Base-by-base conservation (phyloP, 257 asterid genomes). In the Lithospermum erythrorhizon region DNA sequence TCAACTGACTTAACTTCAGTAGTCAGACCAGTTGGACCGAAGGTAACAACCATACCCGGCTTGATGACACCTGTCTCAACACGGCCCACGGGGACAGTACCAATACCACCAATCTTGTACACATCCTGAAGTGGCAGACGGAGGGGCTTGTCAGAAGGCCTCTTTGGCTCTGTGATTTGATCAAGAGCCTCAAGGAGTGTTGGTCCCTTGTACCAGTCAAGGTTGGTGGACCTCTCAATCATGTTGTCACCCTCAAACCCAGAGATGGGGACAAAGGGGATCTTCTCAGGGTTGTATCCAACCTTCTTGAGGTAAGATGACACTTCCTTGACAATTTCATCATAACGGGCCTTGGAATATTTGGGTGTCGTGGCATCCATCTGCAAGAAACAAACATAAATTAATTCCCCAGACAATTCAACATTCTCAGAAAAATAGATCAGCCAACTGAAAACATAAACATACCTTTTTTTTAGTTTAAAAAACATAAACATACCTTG, bases 101-200 rank as follows among this genome's bases (percentile, higher is more conserved):
- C 95, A 78, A 86, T 86, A 25, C 95, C 95, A 22, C 95, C 95
- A 41, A 86, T 86, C 85, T 86, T 86, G 85, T 86, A 86, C 1
- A 86, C 93, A 8, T 86, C 95, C 82, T 86, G 95, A 69, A 86
- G 93, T 61, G 95, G 95, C 62, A 86, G 95, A 68, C 95, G 85
- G 18, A 86, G 80, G 27, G 94, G 94, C 78, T 85, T 85, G 83
- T 86, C 95, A 18, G 89, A 65, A 21, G 95, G 95, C 70, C 95
- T 83, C 85, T 83, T 86, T 65, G 95, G 95, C 73, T 86, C 87
- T 0, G 13, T 8, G 53, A 86, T 74, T 68, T 14, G 10, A 76
- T 86, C 95, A 25, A 86, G 91, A 21, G 91, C 91, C 45, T 86
- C 95, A 5, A 83, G 91, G 53, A 86, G 95, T 59, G 91, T 86